These are phyloP conservation scores for Dendrostoma leiphaemia DNA, from an alignment of 2,329 filamentous ascomycete species.

Conservation along the genomic window DNA sequence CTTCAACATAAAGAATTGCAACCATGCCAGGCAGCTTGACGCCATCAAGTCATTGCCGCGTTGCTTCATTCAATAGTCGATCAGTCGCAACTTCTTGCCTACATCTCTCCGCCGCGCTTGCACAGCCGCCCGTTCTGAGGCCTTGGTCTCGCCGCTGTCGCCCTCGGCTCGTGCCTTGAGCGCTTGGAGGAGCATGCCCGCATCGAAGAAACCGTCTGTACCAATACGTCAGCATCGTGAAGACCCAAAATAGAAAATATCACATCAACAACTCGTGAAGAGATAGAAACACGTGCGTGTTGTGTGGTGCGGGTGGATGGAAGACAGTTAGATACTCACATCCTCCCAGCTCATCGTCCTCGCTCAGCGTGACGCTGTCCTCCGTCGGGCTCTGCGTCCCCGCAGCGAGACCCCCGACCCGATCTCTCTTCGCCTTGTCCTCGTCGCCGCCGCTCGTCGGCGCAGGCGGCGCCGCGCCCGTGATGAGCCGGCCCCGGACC, in stretches of 20 bases:
- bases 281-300: too few relatives aligned
- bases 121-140: conserved; percentile 58
- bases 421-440: conserved; percentile 28
- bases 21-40: too few relatives aligned
- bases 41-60: neutral
- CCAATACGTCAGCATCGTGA: too few relatives aligned
- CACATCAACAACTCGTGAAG: too few relatives aligned
- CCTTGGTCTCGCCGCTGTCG: conserved; percentile 50
- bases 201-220: conserved; percentile 96
- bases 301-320: too few relatives aligned
- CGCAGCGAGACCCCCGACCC: conserved; percentile 29
- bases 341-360: conserved; percentile 87
- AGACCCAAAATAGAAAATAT: too few relatives aligned
- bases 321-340: conserved; percentile 62
- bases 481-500: conserved; percentile 71
- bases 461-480: conserved; percentile 37
- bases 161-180: conserved; percentile 69
- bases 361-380: conserved; percentile 70
- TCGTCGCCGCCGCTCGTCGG: neutral
- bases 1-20: neutral
- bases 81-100: conserved; percentile 70
- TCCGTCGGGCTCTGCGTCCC: conserved; percentile 62
- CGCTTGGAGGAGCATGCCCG: conserved; percentile 88
- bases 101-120: conserved; percentile 63
- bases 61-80: conserved; percentile 59